A percentile compares a stretch with the other conserved stretches of the same genome.
Conservation (phyloP, 2,329 filamentous ascomycete species). For the Xylaria sp. region DNA sequence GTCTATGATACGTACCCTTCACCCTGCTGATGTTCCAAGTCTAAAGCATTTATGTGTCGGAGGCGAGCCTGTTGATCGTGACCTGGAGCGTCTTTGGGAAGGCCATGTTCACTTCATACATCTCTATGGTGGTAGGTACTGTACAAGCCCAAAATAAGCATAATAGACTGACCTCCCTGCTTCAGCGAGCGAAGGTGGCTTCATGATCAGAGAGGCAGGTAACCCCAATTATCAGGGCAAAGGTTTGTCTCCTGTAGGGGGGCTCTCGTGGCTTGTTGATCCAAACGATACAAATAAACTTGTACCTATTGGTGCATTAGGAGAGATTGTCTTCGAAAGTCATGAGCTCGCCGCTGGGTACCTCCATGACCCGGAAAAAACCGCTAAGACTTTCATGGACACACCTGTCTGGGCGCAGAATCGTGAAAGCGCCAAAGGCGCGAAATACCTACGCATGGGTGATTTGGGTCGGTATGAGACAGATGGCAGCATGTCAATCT, state of each 20-base stretch:
- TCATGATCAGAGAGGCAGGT: conserved; percentile 12
- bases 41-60: conserved; percentile 11
- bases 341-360: conserved; percentile 10
- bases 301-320: conserved; percentile 13
- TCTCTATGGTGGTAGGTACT: conserved; percentile 13
- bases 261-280: conserved; percentile 11
- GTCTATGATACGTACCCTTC: conserved; percentile 7
- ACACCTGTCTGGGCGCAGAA: conserved; percentile 9
- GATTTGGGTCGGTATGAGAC: conserved; percentile 15
- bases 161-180: not conserved
- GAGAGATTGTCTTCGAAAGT: conserved; percentile 20
- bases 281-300: conserved; percentile 14
- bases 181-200: conserved; percentile 16
- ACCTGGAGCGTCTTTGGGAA: conserved; percentile 14
- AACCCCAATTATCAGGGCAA: conserved; percentile 15
- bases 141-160: not conserved
- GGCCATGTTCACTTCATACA: conserved; percentile 13
- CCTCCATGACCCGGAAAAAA: conserved; percentile 14
- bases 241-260: conserved; percentile 5
- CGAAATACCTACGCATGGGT: conserved; percentile 16
- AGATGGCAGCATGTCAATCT: conserved; percentile 16
- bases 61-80: conserved; percentile 15
- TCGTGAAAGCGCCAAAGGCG: conserved; percentile 6
- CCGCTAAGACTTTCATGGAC: conserved; percentile 14
- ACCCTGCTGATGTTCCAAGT: conserved; percentile 11